A percentile compares a stretch with the other conserved stretches of the same genome.
Conservation (phyloP, 176 grass and related monocot species). For the Poa pratensis region DNA sequence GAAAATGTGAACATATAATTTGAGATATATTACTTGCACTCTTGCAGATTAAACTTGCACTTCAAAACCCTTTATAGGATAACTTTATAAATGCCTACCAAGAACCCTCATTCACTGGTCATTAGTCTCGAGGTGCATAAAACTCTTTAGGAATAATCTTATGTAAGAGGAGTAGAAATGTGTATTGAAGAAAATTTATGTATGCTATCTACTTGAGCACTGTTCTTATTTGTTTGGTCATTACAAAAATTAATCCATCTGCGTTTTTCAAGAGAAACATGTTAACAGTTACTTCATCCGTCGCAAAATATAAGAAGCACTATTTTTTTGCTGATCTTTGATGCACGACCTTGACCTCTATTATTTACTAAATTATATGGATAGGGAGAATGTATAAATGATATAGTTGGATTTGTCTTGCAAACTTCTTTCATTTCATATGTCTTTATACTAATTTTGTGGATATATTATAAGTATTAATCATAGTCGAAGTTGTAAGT, state of each 20-base stretch:
- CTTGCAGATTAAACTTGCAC: neutral
- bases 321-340: too few relatives aligned
- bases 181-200: constrained; percentile 1
- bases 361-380: too few relatives aligned
- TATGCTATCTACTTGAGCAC: constrained; percentile 10
- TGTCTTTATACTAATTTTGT: too few relatives aligned
- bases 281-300: neutral
- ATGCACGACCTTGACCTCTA: too few relatives aligned
- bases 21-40: neutral
- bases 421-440: too few relatives aligned
- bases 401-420: too few relatives aligned
- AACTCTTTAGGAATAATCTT: neutral
- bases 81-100: neutral
- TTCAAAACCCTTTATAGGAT: neutral
- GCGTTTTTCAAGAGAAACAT: neutral
- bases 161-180: neutral
- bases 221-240: neutral
- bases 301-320: neutral
- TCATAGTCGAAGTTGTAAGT: too few relatives aligned
- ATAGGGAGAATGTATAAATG: too few relatives aligned
- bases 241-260: constrained; percentile 6
- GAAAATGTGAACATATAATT: neutral
- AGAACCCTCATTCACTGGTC: neutral
- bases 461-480: too few relatives aligned
- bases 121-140: neutral